These are phyloP conservation scores for Phaeosphaeria sp. DNA, from an alignment of 2,329 filamentous ascomycete species.

Conservation along the genomic window DNA sequence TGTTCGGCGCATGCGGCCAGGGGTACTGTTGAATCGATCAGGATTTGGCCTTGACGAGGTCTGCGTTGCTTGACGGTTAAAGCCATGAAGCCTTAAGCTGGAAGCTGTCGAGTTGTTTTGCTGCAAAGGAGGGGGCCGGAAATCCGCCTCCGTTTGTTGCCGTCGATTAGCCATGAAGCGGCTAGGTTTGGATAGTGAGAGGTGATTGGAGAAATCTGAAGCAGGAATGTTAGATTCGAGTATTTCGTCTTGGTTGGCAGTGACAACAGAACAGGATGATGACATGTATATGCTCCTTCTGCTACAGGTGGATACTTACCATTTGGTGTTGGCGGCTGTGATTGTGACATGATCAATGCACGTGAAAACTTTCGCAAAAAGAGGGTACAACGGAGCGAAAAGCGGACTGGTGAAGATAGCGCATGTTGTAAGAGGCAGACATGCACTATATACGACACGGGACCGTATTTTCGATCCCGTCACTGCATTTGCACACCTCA, in stretches of 20 bases:
- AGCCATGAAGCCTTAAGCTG: neutral
- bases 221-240: neutral
- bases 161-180: slow-evolving; percentile 17
- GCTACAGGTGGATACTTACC: slow-evolving; percentile 4
- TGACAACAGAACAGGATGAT: neutral
- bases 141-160: slow-evolving; percentile 23
- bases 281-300: neutral
- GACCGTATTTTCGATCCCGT: neutral
- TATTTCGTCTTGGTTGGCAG: neutral
- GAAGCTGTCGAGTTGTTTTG: slow-evolving; percentile 4
- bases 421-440: neutral
- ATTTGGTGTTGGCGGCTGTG: slow-evolving; percentile 6
- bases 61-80: neutral
- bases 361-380: neutral
- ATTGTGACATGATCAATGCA: slow-evolving; percentile 15
- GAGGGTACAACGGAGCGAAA: neutral
- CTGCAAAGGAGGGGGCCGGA: slow-evolving; percentile 13
- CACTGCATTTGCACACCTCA: neutral
- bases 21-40: neutral
- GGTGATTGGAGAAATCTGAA: neutral
- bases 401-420: neutral
- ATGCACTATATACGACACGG: neutral
- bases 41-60: neutral
- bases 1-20: slow-evolving; percentile 13
- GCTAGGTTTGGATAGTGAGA: slow-evolving; percentile 4